Evolutionary conservation across 1,284 basidiomycete genomes (phyloP), one percentile per base, ranked within the genome.

Genomic region (Mycena citricolor): DNA sequence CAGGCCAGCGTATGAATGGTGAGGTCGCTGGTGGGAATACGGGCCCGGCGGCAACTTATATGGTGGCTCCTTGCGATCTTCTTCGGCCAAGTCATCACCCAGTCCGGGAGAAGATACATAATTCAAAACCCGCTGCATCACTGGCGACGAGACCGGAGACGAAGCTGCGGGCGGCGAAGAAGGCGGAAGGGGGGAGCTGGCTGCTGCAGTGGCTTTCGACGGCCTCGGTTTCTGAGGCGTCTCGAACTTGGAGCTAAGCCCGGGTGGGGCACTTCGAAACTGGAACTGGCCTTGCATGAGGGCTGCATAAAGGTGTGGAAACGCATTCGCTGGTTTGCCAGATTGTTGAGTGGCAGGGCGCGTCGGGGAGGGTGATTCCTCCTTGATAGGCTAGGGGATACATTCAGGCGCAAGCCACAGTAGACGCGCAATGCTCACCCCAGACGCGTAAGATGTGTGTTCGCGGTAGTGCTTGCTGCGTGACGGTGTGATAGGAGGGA

Each of bases 1-100:
- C 40, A 98, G 79, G 5, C 93, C 94, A 3, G 95, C 94, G 59
- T 98, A 98, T 2, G 93, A 94, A 22, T 81, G 77, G 22, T 85
- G 79, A 0, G 93, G 93, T 58, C 94, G 91, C 43, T 74, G 74
- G 29, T 67, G 67, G 4, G 85, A 81, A 57, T 92, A 88, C 1
- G 90, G 90, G n/a, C 90, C 89, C 1, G 83, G 76, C 0, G 91
- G 91, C 1, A 94, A 76, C 40, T 65, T 79, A 60, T 83, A 90
- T 2, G 87, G 86, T 31, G 84, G 65, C n/a, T 23, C 22, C 25
- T 70, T 72, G 33, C 77, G 76, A 34, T 80, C 77, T 0, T 70
- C 74, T 77, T 84, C 82, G n/a, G 32, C 45, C n/a, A n/a, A n/a
- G 10, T 51, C 49, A 13, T 43, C 36, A 30, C 42, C 41, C 4